These are phyloP conservation scores for Xylaria grammica DNA, from an alignment of 495 filamentous ascomycete species.

Conservation along the genomic window DNA sequence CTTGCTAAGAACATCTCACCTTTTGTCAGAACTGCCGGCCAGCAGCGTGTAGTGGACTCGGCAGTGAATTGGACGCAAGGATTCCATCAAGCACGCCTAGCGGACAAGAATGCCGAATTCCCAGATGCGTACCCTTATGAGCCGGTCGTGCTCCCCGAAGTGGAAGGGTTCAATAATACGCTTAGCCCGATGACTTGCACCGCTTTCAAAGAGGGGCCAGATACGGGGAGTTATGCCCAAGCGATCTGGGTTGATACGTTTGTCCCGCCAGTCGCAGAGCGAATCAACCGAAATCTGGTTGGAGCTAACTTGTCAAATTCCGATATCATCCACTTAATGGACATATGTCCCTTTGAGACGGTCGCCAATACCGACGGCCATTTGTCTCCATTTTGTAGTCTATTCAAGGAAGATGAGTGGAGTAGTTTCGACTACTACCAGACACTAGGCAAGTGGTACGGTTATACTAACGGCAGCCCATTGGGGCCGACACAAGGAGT, in stretches of 20 bases:
- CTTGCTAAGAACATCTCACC: slow-evolving; percentile 61
- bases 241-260: slow-evolving; percentile 61
- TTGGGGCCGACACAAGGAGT: slow-evolving; percentile 82
- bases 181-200: slow-evolving; percentile 73
- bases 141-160: slow-evolving; percentile 70
- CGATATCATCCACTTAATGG: slow-evolving; percentile 77
- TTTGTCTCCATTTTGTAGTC: slow-evolving; percentile 68
- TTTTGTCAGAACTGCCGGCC: slow-evolving; percentile 73
- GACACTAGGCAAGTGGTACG: slow-evolving; percentile 79
- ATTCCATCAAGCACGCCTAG: slow-evolving; percentile 62
- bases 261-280: slow-evolving; percentile 61
- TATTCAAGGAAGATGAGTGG: slow-evolving; percentile 77
- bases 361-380: slow-evolving; percentile 56
- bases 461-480: slow-evolving; percentile 73
- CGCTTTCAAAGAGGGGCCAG: slow-evolving; percentile 59
- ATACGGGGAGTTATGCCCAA: slow-evolving; percentile 56
- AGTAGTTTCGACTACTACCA: slow-evolving; percentile 76
- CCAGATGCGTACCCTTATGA: slow-evolving; percentile 54
- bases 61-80: slow-evolving; percentile 75
- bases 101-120: slow-evolving; percentile 41
- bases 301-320: slow-evolving; percentile 61
- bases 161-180: slow-evolving; percentile 71
- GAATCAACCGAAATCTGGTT: slow-evolving; percentile 66
- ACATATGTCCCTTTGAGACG: slow-evolving; percentile 82
- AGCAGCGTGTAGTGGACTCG: slow-evolving; percentile 74